A percentile compares a stretch with the other conserved stretches of the same genome.
phyloP scores from a whole-genome alignment of 805 yeast species.

The Metschnikowia hibisci region DNA sequence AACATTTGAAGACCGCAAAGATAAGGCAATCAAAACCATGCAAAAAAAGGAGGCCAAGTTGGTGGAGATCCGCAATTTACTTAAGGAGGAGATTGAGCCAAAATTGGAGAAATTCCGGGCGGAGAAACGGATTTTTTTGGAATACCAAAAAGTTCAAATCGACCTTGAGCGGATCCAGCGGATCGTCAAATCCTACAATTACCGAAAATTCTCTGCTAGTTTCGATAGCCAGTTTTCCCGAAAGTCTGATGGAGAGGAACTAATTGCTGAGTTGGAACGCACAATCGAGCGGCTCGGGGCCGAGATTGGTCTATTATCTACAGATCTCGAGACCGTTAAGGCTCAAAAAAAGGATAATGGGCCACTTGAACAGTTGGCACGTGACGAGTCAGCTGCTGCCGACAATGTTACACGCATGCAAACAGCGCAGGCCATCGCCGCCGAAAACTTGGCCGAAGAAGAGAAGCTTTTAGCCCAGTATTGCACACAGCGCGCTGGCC shows the following conservation, averaged over 20 bases:
- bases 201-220: constrained; percentile 37
- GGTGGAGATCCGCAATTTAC: constrained; percentile 65
- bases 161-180: constrained; percentile 73
- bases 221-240: constrained; percentile 42
- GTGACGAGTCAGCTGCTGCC: constrained; percentile 48
- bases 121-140: constrained; percentile 79
- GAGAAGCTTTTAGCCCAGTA: constrained; percentile 14
- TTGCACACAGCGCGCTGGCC: constrained; percentile 27
- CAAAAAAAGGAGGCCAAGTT: constrained; percentile 84
- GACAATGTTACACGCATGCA: constrained; percentile 64
- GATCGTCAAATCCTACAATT: constrained; percentile 77
- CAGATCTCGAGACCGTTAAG: constrained; percentile 56
- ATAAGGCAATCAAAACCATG: constrained; percentile 88
- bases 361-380: too few species aligned
- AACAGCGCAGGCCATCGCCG: constrained; percentile 58
- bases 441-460: constrained; percentile 52
- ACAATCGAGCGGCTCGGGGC: constrained; percentile 43
- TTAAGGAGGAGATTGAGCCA: constrained; percentile 89
- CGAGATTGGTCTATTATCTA: constrained; percentile 57
- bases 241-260: constrained; percentile 38
- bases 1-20: constrained; percentile 90
- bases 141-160: constrained; percentile 79
- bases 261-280: constrained; percentile 38
- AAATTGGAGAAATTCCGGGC: constrained; percentile 73
- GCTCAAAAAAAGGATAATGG: constrained; percentile 40